Evolutionary conservation across 345 rosid species (phyloP), one percentile per base, ranked within the genome.

Genomic region (Ceriops tagal): DNA sequence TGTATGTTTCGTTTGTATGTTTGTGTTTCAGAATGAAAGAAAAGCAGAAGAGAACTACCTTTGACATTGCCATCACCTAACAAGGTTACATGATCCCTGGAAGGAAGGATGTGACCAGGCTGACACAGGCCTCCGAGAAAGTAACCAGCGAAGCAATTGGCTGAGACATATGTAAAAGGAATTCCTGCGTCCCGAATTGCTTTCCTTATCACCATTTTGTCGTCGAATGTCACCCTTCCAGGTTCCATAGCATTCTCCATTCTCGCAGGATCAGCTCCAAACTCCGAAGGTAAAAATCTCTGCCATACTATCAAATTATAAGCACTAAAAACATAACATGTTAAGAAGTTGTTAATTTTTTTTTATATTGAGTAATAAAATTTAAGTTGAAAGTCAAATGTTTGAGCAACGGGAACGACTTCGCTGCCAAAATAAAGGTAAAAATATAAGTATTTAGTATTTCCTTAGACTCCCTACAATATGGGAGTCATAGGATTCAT

Each of bases 131-230:
- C 85, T 0, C 89, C 92, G 5, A 82, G 65, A 60, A 87, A 78
- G 69, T 81, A 84, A 37, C 85, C 88, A 1, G 88, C 91, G 46
- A 87, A 84, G 77, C 91, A 87, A 58, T 87, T 85, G 1, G 86
- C 91, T 5, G 86, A 78, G 0, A 87, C 73, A 58, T 83, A 87
- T 0, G 89, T 83, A 62, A 58, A 79, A 13, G 86, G 85, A 52
- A 85, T 87, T 6, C 77, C 71, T 0, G 86, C 86, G 2, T 81
- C 83, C 72, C 82, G 81, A 7, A 82, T 71, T 7, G 87, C 87
- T 62, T 28, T 83, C 58, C 87, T 81, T 47, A 85, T 81, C 52
- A 59, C 75, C 89, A 87, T 87, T 72, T 87, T 87, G 26, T 87
- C 92, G 6, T 84, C 89, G 61, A 85, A 85, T 2, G 87, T 71